Conservation (phyloP, 2,329 filamentous ascomycete genomes). For the Meredithiella fracta region DNA sequence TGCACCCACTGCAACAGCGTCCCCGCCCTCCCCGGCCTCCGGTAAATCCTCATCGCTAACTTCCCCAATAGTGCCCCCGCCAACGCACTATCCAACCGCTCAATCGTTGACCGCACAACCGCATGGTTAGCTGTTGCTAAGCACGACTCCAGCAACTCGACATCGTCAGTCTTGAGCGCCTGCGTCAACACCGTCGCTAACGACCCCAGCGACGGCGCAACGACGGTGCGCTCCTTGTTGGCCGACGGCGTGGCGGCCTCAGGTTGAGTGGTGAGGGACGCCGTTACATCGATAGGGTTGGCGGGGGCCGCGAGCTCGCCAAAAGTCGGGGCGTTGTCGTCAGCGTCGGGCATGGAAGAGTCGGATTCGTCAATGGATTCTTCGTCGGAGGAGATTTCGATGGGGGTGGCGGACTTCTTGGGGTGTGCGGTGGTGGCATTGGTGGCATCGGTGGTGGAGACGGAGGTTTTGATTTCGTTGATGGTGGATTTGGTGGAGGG, state of each 20-base stretch:
- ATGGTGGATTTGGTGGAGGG: constrained; percentile 32
- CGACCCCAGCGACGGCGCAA: constrained; percentile 56
- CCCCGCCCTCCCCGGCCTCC: constrained; percentile 74
- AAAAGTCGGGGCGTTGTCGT: constrained; percentile 49
- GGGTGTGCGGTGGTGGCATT: constrained; percentile 24
- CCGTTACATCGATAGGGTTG: constrained; percentile 60
- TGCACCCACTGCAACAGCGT: constrained; percentile 91
- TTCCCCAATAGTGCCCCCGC: constrained; percentile 65
- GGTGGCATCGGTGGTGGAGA: constrained; percentile 29
- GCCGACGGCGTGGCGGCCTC: constrained; percentile 23
- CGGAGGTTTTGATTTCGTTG: constrained; percentile 41
- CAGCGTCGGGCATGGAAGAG: constrained; percentile 21
- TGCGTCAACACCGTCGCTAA: constrained; percentile 86
- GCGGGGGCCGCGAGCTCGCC: constrained; percentile 67
- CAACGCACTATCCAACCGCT: constrained; percentile 71
- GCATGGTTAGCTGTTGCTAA: constrained; percentile 61
- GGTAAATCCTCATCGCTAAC: constrained; percentile 72
- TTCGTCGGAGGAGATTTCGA: constrained; percentile 42
- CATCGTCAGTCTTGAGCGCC: constrained; percentile 82
- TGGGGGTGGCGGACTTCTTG: constrained; percentile 21
- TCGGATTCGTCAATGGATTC: constrained; percentile 32
- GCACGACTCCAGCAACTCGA: constrained; percentile 77
- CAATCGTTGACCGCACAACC: constrained; percentile 75
- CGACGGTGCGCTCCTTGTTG: constrained; percentile 25
- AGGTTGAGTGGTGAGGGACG: constrained; percentile 29